Percentiles rank a stretch among this genome's conserved stretches.
These are phyloP conservation scores for Coemansia sp. DNA, from an alignment of 192 early-diverging fungal genomes.

Conservation along the genomic window DNA sequence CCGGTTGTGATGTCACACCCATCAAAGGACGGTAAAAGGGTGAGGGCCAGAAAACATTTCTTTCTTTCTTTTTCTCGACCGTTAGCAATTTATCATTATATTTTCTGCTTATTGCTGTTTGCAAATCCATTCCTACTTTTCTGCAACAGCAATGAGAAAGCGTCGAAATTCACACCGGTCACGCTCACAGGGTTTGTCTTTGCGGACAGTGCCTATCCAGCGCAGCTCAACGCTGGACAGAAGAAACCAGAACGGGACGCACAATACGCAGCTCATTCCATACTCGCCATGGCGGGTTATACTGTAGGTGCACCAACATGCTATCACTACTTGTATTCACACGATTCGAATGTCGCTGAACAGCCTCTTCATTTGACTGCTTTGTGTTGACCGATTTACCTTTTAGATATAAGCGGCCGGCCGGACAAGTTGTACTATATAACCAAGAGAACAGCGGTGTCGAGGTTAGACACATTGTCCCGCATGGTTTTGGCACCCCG, in stretches of 20 bases:
- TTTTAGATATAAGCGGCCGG: conserved; percentile 29
- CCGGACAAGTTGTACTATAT: conserved; percentile 65
- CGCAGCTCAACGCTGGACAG: not conserved
- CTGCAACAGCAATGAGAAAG: not conserved
- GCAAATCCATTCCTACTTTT: no score
- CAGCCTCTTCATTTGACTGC: no score
- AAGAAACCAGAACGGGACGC: not conserved
- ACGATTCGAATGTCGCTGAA: no score
- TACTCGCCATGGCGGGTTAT: conserved; percentile 53
- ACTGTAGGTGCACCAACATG: conserved; percentile 25
- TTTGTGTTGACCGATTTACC: not conserved
- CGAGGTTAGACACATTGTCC: conserved; percentile 44
- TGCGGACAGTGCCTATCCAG: not conserved
- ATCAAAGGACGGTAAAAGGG: not conserved
- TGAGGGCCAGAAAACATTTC: not conserved
- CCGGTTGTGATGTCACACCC: not conserved
- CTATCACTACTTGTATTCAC: not conserved
- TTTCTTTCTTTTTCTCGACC: not conserved
- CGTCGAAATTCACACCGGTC: conserved; percentile 18
- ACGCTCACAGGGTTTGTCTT: conserved; percentile 18
- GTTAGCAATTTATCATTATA: not conserved
- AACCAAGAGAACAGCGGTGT: conserved; percentile 60
- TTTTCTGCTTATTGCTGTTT: not conserved
- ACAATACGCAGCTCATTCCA: conserved; percentile 44
- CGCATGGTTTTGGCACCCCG: conserved; percentile 11